Evolutionary conservation across 352 stramenopile genomes (phyloP).

Genomic region (Phytophthora fragariaefolia): DNA sequence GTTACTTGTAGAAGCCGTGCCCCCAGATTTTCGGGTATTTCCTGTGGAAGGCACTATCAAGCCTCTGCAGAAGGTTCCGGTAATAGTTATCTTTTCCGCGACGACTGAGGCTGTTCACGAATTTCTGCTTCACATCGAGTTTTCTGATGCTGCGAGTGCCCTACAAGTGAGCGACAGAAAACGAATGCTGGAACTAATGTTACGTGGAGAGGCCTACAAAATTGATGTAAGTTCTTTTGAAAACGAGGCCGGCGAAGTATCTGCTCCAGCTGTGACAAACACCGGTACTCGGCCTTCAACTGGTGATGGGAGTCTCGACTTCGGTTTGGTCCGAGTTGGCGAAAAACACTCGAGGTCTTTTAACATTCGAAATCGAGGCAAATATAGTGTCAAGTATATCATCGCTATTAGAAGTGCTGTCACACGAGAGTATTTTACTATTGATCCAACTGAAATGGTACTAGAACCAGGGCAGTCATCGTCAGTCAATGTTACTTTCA

Average conservation of each 20-base stretch:
- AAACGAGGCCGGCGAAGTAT: conserved; percentile 17
- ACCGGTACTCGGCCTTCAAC: background rate
- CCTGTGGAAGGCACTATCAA: conserved; percentile 80
- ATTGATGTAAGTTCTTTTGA: conserved; percentile 91
- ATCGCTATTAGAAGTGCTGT: conserved; percentile 62
- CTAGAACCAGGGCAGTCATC: conserved; percentile 75
- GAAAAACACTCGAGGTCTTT: conserved; percentile 86
- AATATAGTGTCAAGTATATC: conserved; percentile 93
- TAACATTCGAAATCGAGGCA: conserved; percentile 90
- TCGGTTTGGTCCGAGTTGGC: conserved; percentile 92
- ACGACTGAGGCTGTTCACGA: conserved; percentile 73
- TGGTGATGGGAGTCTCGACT: conserved; percentile 87
- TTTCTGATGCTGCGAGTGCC: conserved; percentile 81
- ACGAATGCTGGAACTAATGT: conserved; percentile 37
- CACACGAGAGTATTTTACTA: conserved; percentile 74
- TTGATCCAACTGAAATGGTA: conserved; percentile 81
- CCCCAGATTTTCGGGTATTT: conserved; percentile 73
- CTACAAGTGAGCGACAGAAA: conserved; percentile 50
- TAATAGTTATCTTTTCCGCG: conserved; percentile 81
- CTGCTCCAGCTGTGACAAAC: background rate
- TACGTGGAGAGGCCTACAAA: conserved; percentile 91
- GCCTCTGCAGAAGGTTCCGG: conserved; percentile 60
- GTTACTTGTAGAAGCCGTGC: conserved; percentile 41
- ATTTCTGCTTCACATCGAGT: conserved; percentile 72
- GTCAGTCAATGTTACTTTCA: conserved; percentile 85